A percentile compares a stretch with the other conserved stretches of the same genome.
These are phyloP conservation scores for Teratosphaeria zuluensis DNA, from an alignment of 2,329 filamentous ascomycete species.

Conservation along the genomic window DNA sequence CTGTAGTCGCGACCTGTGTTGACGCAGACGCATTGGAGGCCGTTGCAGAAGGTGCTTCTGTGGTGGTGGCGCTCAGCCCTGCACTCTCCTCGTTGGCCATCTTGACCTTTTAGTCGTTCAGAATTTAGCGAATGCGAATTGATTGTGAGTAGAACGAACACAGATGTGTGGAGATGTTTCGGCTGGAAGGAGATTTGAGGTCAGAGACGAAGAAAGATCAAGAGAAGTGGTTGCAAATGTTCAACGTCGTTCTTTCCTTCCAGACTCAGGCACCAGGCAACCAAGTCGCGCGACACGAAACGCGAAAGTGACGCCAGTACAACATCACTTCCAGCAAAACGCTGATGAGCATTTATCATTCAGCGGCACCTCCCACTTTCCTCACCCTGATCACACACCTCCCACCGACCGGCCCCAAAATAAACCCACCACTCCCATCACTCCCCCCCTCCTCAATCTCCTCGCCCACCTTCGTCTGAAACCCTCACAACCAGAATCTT, in stretches of 20 bases:
- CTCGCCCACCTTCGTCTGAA: not conserved
- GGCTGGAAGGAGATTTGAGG: not conserved
- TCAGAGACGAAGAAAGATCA: not conserved
- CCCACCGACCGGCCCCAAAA: not conserved
- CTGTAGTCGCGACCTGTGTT: not conserved
- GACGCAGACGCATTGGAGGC: not conserved
- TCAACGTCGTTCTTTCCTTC: not conserved
- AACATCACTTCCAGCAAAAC: not conserved
- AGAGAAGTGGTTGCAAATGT: not conserved
- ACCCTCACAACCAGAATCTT: not conserved
- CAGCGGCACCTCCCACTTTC: not conserved
- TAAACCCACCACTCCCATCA: not conserved
- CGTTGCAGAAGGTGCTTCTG: not conserved
- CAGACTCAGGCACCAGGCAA: not conserved
- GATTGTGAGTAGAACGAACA: not conserved
- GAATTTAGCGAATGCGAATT: not conserved
- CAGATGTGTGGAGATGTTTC: not conserved
- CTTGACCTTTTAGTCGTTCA: not conserved
- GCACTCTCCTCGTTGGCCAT: not conserved
- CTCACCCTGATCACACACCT: not conserved
- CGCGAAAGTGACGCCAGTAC: no score
- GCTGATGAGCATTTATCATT: no score
- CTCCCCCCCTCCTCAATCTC: not conserved
- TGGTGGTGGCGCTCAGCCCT: not conserved
- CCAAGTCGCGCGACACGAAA: not conserved